Base-by-base conservation (phyloP, 495 filamentous ascomycete genomes). In the Talaromyces adpressus region DNA sequence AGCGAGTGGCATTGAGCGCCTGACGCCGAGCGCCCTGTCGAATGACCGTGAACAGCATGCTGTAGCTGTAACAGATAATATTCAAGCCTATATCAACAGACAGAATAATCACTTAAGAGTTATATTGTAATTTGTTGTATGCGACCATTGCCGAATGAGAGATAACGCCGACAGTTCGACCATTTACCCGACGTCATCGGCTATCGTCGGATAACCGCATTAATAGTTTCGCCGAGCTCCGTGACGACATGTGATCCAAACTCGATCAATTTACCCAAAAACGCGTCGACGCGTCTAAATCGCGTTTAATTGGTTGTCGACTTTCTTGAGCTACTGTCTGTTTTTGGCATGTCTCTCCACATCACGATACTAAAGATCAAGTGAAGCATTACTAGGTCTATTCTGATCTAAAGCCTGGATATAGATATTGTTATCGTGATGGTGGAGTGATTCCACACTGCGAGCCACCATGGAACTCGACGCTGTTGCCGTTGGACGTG, bases 161-260 rank as follows among this genome's bases (percentile, higher is more conserved):
- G 51, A 56, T 41, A 53, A 25, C 18, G 56, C 63, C 54, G 34
- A 66, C 58, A 65, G 66, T 54, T 65, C 64, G 70, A 70, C 71
- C 68, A 73, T 70, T 73, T 66, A 63, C 68, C 69, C 69, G 63
- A 77, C 72, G 74, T 79, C 70, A 73, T 72, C 76, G 77, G 77
- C 64, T 80, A 79, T 72, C 67, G 68, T 77, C 76, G 77, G 76
- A 63, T 70, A 57, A 59, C 20, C 71, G 75, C 39, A 60, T 45
- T 47, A 60, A 60, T 58, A 36, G 29, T 58, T 34, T 58, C 18
- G 56, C 56, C 56, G 56, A 22, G 2, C 5, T 36, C 56, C 56
- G 56, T 32, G 30, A 6, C n/a, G 56, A 58, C 56, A 58, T 58
- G 56, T 58, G 56, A 58, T 58, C 30, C 29, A 20, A 22, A 36